These are phyloP conservation scores for Coemansia sp. DNA, from an alignment of 192 early-diverging fungal species.

Conservation along the genomic window DNA sequence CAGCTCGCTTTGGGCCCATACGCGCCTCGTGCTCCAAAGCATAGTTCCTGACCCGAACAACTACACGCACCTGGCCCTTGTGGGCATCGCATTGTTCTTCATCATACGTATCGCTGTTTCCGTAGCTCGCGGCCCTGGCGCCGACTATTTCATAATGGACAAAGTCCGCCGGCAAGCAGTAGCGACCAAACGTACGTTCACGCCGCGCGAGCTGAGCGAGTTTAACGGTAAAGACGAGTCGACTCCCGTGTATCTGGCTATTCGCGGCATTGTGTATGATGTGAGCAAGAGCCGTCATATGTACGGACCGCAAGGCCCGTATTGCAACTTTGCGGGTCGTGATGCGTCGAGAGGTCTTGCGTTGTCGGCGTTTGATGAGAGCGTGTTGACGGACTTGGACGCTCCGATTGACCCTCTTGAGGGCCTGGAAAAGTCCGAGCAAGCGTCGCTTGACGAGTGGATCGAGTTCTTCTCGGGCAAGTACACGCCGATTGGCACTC, in stretches of 20 bases:
- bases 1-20: neutral
- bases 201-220: conserved; percentile 69
- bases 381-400: conserved; percentile 68
- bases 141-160: conserved; percentile 37
- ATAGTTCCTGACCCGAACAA: conserved; percentile 26
- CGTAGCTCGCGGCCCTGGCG: neutral
- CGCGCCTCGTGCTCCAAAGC: neutral
- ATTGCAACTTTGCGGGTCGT: conserved; percentile 94
- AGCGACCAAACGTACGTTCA: conserved; percentile 63
- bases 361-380: conserved; percentile 79
- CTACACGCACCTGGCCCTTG: conserved; percentile 18
- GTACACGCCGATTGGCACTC: conserved; percentile 69
- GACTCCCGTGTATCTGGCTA: conserved; percentile 73
- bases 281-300: conserved; percentile 79
- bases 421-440: conserved; percentile 73
- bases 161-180: conserved; percentile 15
- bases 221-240: conserved; percentile 66
- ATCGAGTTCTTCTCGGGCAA: conserved; percentile 75
- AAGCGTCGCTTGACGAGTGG: conserved; percentile 77
- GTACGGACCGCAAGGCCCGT: conserved; percentile 91
- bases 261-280: conserved; percentile 88
- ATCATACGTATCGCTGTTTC: conserved; percentile 27
- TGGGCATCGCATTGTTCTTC: conserved; percentile 34
- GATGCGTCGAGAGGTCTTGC: conserved; percentile 94
- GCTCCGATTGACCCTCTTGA: conserved; percentile 79